Percentiles rank a stretch among this genome's conserved stretches.
These are phyloP conservation scores for Cystobasidium ongulense DNA, from an alignment of 768 basidiomycete genomes.

Conservation along the genomic window DNA sequence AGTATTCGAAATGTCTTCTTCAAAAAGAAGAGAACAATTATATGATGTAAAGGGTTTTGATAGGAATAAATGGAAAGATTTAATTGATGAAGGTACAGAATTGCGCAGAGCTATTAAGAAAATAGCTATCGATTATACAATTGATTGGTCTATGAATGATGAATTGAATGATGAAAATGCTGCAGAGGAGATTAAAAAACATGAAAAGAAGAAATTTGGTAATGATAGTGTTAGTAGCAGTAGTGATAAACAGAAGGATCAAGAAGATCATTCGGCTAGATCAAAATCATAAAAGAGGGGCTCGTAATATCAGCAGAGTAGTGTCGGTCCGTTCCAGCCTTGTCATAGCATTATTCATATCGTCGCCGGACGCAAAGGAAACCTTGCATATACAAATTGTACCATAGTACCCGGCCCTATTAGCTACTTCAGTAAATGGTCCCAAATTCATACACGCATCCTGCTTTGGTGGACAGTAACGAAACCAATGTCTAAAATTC, in stretches of 20 bases:
- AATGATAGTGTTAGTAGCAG: not conserved
- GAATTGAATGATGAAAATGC: constrained; percentile 20
- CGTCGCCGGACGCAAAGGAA: too few species aligned
- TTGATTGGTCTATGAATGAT: constrained; percentile 14
- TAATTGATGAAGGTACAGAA: constrained; percentile 26
- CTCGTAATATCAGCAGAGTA: not conserved
- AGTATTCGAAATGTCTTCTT: constrained; percentile 28
- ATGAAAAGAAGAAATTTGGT: constrained; percentile 13
- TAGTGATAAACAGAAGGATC: not conserved
- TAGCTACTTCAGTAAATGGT: too few species aligned
- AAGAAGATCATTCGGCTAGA: not conserved
- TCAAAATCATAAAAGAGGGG: not conserved
- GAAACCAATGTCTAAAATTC: too few species aligned
- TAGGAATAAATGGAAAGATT: constrained; percentile 15
- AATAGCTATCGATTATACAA: constrained; percentile 16
- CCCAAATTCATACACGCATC: too few species aligned
- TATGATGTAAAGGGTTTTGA: constrained; percentile 27
- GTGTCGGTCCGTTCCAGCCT: too few species aligned
- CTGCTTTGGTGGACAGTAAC: too few species aligned
- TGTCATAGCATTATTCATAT: too few species aligned
- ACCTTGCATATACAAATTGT: too few species aligned
- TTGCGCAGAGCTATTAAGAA: constrained; percentile 21
- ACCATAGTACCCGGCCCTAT: too few species aligned
- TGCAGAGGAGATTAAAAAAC: constrained; percentile 18
- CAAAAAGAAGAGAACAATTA: constrained; percentile 19